Evolutionary conservation across 2,329 filamentous ascomycete species (phyloP).

Genomic region (Nemania diffusa): DNA sequence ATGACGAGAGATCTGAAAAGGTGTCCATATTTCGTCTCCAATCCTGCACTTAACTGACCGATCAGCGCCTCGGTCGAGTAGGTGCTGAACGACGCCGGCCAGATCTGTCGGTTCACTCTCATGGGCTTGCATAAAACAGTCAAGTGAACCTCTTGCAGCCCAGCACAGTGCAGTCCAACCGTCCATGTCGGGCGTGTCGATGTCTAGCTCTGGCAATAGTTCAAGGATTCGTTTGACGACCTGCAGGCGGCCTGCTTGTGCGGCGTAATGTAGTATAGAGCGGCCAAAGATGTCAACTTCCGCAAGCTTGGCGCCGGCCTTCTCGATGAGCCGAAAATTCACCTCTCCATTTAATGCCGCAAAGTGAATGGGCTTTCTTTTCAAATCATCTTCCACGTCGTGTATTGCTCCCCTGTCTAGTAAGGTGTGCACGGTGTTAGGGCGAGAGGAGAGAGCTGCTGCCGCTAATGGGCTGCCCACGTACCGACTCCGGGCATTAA

Average conservation of each 20-base stretch:
- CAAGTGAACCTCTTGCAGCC: conserved; percentile 5
- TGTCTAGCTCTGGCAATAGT: neutral
- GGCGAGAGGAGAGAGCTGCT: conserved; percentile 9
- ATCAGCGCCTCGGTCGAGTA: conserved; percentile 12
- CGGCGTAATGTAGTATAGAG: conserved; percentile 13
- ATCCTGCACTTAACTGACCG: conserved; percentile 10
- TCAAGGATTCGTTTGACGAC: conserved; percentile 8
- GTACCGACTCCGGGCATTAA: conserved; percentile 11
- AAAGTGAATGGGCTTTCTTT: conserved; percentile 19
- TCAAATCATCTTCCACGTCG: conserved; percentile 1
- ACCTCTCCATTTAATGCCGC: conserved; percentile 15
- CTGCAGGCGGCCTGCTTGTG: conserved; percentile 14
- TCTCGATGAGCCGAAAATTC: conserved; percentile 15
- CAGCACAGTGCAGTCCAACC: conserved; percentile 23
- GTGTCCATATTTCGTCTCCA: conserved; percentile 9
- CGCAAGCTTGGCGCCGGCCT: neutral
- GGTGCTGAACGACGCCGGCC: conserved; percentile 3
- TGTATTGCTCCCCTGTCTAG: conserved; percentile 7
- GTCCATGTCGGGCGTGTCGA: conserved; percentile 11
- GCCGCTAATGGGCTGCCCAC: conserved; percentile 15
- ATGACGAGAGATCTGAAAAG: neutral
- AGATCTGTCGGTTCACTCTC: conserved; percentile 14
- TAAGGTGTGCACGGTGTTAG: conserved; percentile 2
- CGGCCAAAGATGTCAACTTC: conserved; percentile 11
- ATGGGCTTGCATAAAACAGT: conserved; percentile 2